Conservation (phyloP, 192 early-diverging fungal species). For the Coemansia erecta region DNA sequence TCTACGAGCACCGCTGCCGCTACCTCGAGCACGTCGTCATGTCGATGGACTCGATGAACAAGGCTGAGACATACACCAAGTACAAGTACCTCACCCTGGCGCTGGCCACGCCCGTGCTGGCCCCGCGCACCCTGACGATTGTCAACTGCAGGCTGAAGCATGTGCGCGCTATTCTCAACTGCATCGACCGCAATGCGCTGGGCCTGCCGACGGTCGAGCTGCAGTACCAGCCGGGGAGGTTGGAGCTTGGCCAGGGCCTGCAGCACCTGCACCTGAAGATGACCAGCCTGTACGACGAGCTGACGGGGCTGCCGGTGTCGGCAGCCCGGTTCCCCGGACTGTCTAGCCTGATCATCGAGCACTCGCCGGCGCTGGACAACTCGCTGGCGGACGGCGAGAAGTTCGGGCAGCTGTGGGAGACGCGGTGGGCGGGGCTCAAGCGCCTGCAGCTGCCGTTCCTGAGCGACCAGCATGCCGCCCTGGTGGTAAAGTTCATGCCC, state of each 20-base stretch:
- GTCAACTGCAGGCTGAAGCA: slow-evolving; percentile 53
- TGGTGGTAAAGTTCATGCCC: slow-evolving; percentile 51
- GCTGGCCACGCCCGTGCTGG: slow-evolving; percentile 46
- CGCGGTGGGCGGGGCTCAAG: slow-evolving; percentile 37
- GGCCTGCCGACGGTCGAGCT: slow-evolving; percentile 34
- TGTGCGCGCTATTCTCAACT: slow-evolving; percentile 50
- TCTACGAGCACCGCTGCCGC: slow-evolving; percentile 50
- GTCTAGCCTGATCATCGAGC: slow-evolving; percentile 50
- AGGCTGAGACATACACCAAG: slow-evolving; percentile 52
- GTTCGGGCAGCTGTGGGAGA: slow-evolving; percentile 52
- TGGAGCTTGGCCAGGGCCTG: slow-evolving; percentile 37
- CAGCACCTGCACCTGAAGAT: slow-evolving; percentile 51
- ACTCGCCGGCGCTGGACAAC: slow-evolving; percentile 50
- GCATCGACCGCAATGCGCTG: slow-evolving; percentile 52
- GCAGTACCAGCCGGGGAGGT: slow-evolving; percentile 43
- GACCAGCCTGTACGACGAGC: slow-evolving; percentile 49
- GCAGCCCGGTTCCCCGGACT: slow-evolving; percentile 40
- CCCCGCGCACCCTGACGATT: slow-evolving; percentile 46
- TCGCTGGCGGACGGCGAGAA: slow-evolving; percentile 48
- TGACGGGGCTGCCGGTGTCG: slow-evolving; percentile 41
- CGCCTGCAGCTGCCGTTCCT: slow-evolving; percentile 51
- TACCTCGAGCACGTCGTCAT: slow-evolving; percentile 51
- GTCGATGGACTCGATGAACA: slow-evolving; percentile 54
- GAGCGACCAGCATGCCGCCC: slow-evolving; percentile 45
- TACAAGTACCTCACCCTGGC: slow-evolving; percentile 51